Conservation (phyloP, 345 rosid species). For the Murraya koenigii region DNA sequence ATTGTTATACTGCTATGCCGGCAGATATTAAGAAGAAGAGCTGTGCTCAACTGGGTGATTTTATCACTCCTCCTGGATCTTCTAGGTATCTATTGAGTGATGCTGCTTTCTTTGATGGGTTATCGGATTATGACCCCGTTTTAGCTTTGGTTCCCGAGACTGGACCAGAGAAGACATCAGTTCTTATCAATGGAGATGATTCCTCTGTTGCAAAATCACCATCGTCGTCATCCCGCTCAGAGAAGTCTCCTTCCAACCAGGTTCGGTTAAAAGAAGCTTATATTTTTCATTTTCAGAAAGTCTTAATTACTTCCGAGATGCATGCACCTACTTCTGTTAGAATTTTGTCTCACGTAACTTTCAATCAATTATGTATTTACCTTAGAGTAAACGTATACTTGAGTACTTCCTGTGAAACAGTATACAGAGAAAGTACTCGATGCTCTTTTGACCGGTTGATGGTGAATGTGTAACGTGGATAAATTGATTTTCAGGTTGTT, state of each 20-base stretch:
- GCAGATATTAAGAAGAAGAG: conserved; percentile 28
- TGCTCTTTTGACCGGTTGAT: background rate
- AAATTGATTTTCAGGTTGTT: conserved; percentile 49
- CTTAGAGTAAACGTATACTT: no score
- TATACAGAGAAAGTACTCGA: no score
- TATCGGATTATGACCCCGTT: conserved; percentile 42
- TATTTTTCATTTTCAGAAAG: no score
- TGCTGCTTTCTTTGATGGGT: conserved; percentile 31
- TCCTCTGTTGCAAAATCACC: conserved; percentile 30
- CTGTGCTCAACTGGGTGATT: conserved; percentile 36
- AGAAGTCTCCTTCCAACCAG: conserved; percentile 53
- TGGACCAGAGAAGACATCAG: conserved; percentile 22
- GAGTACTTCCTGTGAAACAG: no score
- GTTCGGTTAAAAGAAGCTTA: conserved; percentile 19
- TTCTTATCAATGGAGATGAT: conserved; percentile 12
- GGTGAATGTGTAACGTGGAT: background rate
- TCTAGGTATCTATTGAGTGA: conserved; percentile 70
- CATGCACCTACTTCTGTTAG: no score
- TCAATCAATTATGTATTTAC: no score
- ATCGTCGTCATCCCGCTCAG: conserved; percentile 31
- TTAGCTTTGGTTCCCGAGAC: conserved; percentile 26
- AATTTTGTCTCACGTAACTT: no score
- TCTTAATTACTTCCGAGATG: no score
- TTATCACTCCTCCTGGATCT: conserved; percentile 65
- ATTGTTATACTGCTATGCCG: background rate